These are phyloP conservation scores for Cryptomeria japonica DNA, from an alignment of 75 land plant genomes.

Conservation along the genomic window DNA sequence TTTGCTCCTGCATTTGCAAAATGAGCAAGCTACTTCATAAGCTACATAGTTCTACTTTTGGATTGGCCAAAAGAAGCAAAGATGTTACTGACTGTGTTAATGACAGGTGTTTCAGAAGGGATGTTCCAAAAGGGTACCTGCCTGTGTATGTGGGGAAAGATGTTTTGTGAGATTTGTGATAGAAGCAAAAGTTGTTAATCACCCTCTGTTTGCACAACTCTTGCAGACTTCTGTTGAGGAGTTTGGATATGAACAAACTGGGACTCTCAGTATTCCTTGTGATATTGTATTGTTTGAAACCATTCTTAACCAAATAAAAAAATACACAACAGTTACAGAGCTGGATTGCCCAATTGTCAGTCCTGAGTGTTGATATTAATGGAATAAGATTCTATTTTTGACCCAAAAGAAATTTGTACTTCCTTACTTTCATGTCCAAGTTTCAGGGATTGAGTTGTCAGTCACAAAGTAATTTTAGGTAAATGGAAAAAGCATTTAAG, in stretches of 20 bases:
- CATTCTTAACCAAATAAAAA: slow-evolving; percentile 9
- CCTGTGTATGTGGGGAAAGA: slow-evolving; percentile 42
- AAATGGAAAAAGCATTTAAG: too few relatives aligned
- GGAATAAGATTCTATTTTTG: too few relatives aligned
- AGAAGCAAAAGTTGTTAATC: slow-evolving; percentile 22
- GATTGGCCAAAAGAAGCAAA: background rate
- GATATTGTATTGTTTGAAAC: slow-evolving; percentile 23
- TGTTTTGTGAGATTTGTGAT: slow-evolving; percentile 28
- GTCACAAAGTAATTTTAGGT: too few relatives aligned
- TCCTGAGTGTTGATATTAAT: too few relatives aligned
- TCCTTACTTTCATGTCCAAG: too few relatives aligned
- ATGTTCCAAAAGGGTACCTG: slow-evolving; percentile 22
- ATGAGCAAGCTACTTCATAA: background rate
- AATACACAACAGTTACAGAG: background rate
- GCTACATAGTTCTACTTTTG: background rate
- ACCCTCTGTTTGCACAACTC: slow-evolving; percentile 20
- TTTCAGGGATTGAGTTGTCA: too few relatives aligned
- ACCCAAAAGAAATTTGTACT: too few relatives aligned
- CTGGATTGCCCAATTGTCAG: too few relatives aligned
- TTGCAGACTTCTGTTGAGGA: slow-evolving; percentile 31
- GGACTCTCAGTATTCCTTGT: slow-evolving; percentile 36
- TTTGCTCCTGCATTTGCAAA: background rate
- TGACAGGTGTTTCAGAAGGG: background rate
- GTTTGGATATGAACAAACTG: slow-evolving; percentile 36
- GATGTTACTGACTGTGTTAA: too few relatives aligned